These are phyloP conservation scores for Boletus rubroflammeus DNA, from an alignment of 768 basidiomycete genomes.

Conservation along the genomic window DNA sequence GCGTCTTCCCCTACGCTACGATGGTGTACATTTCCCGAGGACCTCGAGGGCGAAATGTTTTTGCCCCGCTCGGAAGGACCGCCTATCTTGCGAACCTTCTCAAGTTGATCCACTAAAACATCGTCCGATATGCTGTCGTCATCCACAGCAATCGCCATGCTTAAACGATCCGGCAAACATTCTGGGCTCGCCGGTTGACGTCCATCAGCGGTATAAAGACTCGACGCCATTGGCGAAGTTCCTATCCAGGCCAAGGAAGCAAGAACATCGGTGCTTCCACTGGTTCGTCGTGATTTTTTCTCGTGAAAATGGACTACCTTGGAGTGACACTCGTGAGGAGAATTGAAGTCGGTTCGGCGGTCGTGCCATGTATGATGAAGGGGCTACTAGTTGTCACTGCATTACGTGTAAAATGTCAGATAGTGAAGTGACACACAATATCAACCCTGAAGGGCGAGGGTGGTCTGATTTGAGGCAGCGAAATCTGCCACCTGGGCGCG, in stretches of 20 bases:
- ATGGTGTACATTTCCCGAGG: background rate
- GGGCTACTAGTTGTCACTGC: constrained; percentile 22
- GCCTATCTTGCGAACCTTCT: constrained; percentile 37
- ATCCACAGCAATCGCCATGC: constrained; percentile 46
- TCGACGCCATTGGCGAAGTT: background rate
- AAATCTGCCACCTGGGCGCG: background rate
- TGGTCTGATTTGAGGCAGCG: constrained; percentile 22
- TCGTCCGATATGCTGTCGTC: constrained; percentile 51
- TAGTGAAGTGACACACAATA: constrained; percentile 18
- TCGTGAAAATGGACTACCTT: background rate
- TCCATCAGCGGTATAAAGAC: background rate
- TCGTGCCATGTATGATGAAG: constrained; percentile 30
- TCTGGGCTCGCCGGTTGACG: background rate
- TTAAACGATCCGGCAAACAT: constrained; percentile 7
- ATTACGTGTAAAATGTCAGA: background rate
- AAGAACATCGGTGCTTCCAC: constrained; percentile 24
- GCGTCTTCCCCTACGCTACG: background rate
- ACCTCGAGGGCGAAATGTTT: background rate
- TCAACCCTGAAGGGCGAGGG: constrained; percentile 27
- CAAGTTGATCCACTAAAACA: constrained; percentile 45
- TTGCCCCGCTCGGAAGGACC: background rate
- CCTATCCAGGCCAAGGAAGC: constrained; percentile 36
- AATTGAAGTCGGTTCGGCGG: constrained; percentile 19
- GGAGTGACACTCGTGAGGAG: background rate
- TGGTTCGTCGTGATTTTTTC: constrained; percentile 4